These are phyloP conservation scores for Agrocybe praecox DNA, from an alignment of 768 basidiomycete genomes.

Conservation along the genomic window DNA sequence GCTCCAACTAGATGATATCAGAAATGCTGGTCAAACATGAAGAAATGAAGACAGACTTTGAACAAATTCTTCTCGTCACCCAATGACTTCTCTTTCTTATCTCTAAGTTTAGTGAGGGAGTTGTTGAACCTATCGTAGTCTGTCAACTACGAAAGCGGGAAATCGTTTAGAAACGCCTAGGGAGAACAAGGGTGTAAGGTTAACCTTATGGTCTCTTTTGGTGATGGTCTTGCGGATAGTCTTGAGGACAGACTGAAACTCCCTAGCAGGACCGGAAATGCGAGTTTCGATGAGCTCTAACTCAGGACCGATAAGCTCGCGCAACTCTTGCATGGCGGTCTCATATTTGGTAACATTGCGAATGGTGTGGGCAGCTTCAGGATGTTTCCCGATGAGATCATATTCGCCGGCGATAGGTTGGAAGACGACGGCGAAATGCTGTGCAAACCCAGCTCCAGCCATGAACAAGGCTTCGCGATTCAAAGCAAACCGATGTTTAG, in stretches of 20 bases:
- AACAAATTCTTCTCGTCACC: conserved; percentile 97
- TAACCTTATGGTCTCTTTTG: conserved; percentile 96
- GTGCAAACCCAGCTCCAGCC: conserved; percentile 61
- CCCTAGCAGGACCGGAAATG: conserved; percentile 84
- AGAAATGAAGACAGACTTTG: conserved; percentile 57
- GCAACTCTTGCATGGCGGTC: conserved; percentile 80
- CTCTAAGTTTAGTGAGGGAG: conserved; percentile 90
- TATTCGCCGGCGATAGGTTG: conserved; percentile 75
- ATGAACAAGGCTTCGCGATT: conserved; percentile 60
- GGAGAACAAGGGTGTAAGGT: background rate
- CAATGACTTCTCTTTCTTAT: conserved; percentile 97
- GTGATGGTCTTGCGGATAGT: conserved; percentile 91
- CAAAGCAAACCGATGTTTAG: background rate
- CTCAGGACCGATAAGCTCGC: conserved; percentile 79
- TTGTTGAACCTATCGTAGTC: conserved; percentile 98
- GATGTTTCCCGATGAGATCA: conserved; percentile 77
- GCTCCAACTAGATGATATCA: conserved; percentile 68
- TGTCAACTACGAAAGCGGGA: conserved; percentile 51
- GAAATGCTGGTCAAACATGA: background rate
- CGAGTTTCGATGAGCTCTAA: conserved; percentile 92
- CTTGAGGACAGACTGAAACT: conserved; percentile 86
- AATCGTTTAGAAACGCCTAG: conserved; percentile 3
- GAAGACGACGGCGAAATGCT: conserved; percentile 65
- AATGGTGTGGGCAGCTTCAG: conserved; percentile 76
- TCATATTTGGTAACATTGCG: conserved; percentile 76